These are phyloP conservation scores for Excoecaria cochinchinensis DNA, from an alignment of 345 rosid genomes.

Conservation along the genomic window DNA sequence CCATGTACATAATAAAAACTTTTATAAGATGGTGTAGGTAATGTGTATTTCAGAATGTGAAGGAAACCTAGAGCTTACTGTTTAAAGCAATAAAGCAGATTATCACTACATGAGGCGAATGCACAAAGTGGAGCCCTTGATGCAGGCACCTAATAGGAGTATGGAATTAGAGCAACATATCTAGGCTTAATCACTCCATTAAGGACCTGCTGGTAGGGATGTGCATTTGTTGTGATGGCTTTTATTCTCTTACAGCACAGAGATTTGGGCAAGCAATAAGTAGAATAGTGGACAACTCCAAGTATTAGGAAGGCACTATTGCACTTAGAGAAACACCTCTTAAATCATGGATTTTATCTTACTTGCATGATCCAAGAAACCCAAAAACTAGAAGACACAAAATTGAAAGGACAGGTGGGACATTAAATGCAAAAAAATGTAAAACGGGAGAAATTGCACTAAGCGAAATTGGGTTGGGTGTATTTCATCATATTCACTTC, in stretches of 20 bases:
- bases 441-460: background rate
- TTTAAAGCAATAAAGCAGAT: background rate
- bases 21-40: background rate
- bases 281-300: background rate
- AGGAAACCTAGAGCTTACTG: background rate
- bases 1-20: background rate
- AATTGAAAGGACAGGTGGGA: background rate
- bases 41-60: background rate
- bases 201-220: background rate
- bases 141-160: background rate
- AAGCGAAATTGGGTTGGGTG: background rate
- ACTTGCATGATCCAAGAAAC: background rate
- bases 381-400: background rate
- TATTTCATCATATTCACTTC: background rate
- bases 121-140: background rate
- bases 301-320: background rate
- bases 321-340: background rate
- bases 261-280: background rate
- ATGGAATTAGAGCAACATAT: conserved; percentile 9
- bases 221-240: background rate
- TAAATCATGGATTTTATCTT: background rate
- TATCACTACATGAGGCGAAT: background rate
- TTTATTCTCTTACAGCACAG: background rate
- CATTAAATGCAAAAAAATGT: background rate
- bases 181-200: background rate